These are phyloP conservation scores for Apophysomyces trapeziformis DNA, from an alignment of 371 early-diverging fungal species.

Conservation along the genomic window DNA sequence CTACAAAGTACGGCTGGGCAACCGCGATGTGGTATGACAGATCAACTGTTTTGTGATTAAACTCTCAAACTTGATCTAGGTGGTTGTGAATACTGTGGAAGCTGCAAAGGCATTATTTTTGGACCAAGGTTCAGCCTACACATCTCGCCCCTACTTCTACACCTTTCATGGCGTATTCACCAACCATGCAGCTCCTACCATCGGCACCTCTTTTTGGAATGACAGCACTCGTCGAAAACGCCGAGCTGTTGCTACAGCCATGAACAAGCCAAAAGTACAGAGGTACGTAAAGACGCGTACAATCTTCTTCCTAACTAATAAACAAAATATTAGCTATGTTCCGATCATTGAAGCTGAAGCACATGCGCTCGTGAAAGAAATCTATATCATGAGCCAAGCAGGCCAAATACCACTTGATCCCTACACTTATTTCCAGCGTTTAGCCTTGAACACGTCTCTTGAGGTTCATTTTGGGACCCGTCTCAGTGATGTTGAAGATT, in stretches of 20 bases:
- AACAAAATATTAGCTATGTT: not conserved
- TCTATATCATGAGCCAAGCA: not conserved
- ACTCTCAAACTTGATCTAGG: not conserved
- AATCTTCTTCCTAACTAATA: not conserved
- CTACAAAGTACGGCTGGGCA: slow-evolving; percentile 1
- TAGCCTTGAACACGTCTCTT: not conserved
- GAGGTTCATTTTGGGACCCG: not conserved
- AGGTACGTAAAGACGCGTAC: not conserved
- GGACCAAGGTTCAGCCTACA: slow-evolving; percentile 6
- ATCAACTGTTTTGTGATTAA: no score
- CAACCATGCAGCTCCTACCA: slow-evolving; percentile 9
- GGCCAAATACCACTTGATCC: slow-evolving; percentile 5
- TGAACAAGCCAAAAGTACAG: slow-evolving; percentile 9
- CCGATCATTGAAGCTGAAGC: slow-evolving; percentile 10
- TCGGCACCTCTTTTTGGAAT: slow-evolving; percentile 1
- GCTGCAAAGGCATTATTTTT: not conserved
- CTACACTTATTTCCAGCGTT: not conserved
- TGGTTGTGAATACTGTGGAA: not conserved
- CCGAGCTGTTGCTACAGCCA: not conserved
- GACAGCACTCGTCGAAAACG: slow-evolving; percentile 3
- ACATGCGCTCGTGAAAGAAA: slow-evolving; percentile 4
- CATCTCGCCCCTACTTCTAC: slow-evolving; percentile 5
- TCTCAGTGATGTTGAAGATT: not conserved
- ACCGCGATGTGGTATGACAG: slow-evolving; percentile 4
- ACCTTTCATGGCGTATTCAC: not conserved